phyloP scores from a whole-genome alignment of 2,329 filamentous ascomycete genomes.

The Claviceps sp. region DNA sequence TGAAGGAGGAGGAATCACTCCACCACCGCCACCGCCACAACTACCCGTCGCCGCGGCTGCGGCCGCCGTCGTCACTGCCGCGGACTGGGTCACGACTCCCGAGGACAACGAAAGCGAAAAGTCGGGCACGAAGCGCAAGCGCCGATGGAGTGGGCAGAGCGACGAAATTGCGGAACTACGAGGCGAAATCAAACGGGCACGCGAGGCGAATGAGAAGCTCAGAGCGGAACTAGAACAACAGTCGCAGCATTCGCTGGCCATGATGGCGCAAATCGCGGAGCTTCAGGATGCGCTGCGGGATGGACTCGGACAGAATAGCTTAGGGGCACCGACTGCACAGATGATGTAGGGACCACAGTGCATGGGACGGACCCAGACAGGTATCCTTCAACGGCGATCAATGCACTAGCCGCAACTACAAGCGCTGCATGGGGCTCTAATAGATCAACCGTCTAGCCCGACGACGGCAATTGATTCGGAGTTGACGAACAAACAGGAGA shows the following conservation, averaged over 20 bases:
- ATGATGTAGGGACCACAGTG: conserved; percentile 21
- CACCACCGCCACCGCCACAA: conserved; percentile 10
- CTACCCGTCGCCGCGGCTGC: conserved; percentile 6
- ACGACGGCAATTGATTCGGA: too few species aligned
- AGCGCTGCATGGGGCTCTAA: not conserved
- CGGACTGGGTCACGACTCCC: conserved; percentile 23
- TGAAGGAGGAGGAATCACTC: conserved; percentile 18
- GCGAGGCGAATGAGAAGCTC: conserved; percentile 50
- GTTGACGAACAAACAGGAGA: too few species aligned
- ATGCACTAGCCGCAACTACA: not conserved
- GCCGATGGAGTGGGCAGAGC: conserved; percentile 18
- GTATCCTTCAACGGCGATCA: not conserved
- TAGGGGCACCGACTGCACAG: conserved; percentile 26
- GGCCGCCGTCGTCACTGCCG: conserved; percentile 3
- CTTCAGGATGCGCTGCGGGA: conserved; percentile 30
- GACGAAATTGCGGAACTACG: conserved; percentile 43
- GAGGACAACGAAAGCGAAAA: conserved; percentile 35
- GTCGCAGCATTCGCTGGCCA: conserved; percentile 29
- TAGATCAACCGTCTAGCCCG: not conserved
- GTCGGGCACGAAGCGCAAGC: conserved; percentile 35
- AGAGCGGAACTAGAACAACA: conserved; percentile 36
- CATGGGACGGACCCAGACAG: not conserved
- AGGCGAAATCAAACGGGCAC: conserved; percentile 52
- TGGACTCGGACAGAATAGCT: conserved; percentile 17
- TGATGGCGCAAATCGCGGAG: conserved; percentile 36